Base-by-base conservation (phyloP, 305 asterid genomes). In the Fraxinus xanthoxyloides region DNA sequence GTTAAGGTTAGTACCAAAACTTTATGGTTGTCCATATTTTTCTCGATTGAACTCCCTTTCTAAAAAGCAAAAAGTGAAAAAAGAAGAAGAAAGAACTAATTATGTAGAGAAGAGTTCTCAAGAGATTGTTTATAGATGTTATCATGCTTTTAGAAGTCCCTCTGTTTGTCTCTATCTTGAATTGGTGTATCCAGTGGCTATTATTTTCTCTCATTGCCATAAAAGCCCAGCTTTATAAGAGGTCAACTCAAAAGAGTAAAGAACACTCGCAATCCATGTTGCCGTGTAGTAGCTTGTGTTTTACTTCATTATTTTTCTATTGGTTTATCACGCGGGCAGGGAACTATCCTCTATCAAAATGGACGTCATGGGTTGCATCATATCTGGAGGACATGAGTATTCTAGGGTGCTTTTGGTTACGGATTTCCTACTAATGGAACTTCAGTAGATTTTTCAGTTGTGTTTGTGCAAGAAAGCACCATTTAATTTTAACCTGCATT, bases 1-100 rank as follows among this genome's bases (percentile, higher is more conserved):
- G 97, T 95, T 69, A 95, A 95, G 98, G 98, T 95, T 86, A 87
- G 97, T 84, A 19, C 48, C 32, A 32, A 79, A 51, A 2, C 46
- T 7, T 51, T 32, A 36, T 79, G 56, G 23, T 59, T 51, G 23
- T 78, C 72, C 40, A 21, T 26, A 75, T 73, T 75, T 40, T 67
- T n/a, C 36, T 82, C 36, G 72, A 67, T 38, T 70, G 61, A 69
- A 12, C 34, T 12, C 36, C 75, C 36, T 31, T 69, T 26, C 31
- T 61, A 3, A 61, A 61, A 8, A 6, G 28, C 26, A 67, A 28
- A 67, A 12, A 10, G 13, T 1, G 21, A n/a, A 43, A 43, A 43
- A 46, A 56, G 9, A 61, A n/a, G 26, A 21, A 61, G 31, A 61
- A 61, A 61, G 31, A 61, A 61, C 70, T 23, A 61, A 21, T 23